Conservation (phyloP, 306 rosid genomes). For the Gastrolobium bilobum region DNA sequence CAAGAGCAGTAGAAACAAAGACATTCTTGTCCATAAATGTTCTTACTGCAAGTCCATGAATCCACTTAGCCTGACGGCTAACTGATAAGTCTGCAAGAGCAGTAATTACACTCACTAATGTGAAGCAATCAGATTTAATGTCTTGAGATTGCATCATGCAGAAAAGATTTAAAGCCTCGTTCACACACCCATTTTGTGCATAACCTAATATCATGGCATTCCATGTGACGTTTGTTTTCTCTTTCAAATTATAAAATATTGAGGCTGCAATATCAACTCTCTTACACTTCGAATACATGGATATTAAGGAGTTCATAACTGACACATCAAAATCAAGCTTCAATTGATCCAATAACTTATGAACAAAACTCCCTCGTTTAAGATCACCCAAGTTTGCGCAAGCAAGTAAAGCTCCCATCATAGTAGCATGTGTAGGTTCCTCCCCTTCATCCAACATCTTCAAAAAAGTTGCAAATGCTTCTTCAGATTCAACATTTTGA, state of each 20-base stretch:
- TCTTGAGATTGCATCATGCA: conserved; percentile 70
- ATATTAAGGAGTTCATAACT: conserved; percentile 84
- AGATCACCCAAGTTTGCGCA: conserved; percentile 87
- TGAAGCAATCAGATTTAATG: conserved; percentile 81
- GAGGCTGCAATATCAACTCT: conserved; percentile 80
- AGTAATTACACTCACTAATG: conserved; percentile 83
- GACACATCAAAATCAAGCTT: conserved; percentile 67
- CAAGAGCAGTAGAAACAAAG: conserved; percentile 82
- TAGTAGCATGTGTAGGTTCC: conserved; percentile 72
- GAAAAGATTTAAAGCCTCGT: conserved; percentile 72
- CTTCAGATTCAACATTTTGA: conserved; percentile 71
- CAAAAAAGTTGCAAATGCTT: conserved; percentile 68
- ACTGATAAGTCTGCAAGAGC: conserved; percentile 89
- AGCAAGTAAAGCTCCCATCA: conserved; percentile 85
- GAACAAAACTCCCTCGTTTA: conserved; percentile 70
- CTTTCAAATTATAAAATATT: conserved; percentile 61
- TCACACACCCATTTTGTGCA: conserved; percentile 78
- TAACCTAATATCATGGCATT: conserved; percentile 92
- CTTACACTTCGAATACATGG: conserved; percentile 92
- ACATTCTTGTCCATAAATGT: conserved; percentile 73
- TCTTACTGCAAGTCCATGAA: conserved; percentile 83
- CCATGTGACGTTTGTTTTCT: conserved; percentile 84
- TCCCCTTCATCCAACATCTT: conserved; percentile 77
- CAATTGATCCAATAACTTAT: conserved; percentile 60
- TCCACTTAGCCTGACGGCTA: conserved; percentile 91